phyloP scores from a whole-genome alignment of 306 rosid genomes.

The Cicer arietinum region DNA sequence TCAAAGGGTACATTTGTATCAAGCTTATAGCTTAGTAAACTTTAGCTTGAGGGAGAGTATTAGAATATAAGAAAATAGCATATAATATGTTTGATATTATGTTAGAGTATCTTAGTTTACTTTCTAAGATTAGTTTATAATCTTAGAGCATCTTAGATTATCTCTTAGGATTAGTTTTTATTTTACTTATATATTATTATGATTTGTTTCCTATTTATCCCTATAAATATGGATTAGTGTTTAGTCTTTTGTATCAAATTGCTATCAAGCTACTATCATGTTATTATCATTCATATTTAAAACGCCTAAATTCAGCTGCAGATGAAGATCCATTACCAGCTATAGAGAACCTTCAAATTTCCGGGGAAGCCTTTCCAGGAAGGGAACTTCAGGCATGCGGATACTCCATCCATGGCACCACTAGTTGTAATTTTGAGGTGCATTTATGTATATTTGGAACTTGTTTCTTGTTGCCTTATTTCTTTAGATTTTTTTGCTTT shows the following conservation, averaged over 20 bases:
- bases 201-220: not conserved
- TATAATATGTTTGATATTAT: not conserved
- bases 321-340: conserved; percentile 98
- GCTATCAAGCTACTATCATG: not conserved
- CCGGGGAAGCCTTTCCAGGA: conserved; percentile 93
- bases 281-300: not conserved
- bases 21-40: too few relatives aligned
- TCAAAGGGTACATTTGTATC: too few relatives aligned
- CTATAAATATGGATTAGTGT: not conserved
- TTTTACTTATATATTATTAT: not conserved
- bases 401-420: conserved; percentile 88
- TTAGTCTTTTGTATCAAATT: not conserved
- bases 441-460: conserved; percentile 40
- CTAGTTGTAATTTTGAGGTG: conserved; percentile 97
- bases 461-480: conserved; percentile 35
- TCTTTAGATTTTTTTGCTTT: conserved; percentile 15
- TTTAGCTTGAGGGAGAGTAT: too few relatives aligned
- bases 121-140: conserved; percentile 3
- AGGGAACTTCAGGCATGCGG: conserved; percentile 89
- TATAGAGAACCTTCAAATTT: conserved; percentile 82
- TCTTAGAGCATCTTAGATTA: not conserved
- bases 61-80: not conserved
- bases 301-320: conserved; percentile 54
- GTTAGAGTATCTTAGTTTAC: not conserved
- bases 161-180: not conserved